Conservation (phyloP, 2,329 filamentous ascomycete genomes). For the Hawksworthiomyces lignivorus region DNA sequence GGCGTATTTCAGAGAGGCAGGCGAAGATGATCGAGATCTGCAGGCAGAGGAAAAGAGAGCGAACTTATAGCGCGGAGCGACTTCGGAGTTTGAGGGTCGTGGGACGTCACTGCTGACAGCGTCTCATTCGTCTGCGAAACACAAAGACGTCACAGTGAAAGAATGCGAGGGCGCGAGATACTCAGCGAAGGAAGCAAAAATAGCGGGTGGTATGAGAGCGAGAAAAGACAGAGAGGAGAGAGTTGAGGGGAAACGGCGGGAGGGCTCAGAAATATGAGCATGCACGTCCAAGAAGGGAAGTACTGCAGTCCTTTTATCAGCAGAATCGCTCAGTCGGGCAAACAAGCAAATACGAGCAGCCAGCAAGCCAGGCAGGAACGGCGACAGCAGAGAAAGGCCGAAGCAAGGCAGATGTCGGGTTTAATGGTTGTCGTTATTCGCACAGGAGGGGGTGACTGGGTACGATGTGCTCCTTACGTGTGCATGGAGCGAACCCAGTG, state of each 20-base stretch:
- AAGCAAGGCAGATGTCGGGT: neutral
- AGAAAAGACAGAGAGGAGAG: neutral
- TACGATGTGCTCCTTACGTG: too few species aligned
- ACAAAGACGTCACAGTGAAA: too few species aligned
- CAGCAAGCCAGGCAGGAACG: slow-evolving; percentile 1
- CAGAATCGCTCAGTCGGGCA: slow-evolving; percentile 3
- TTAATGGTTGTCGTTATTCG: neutral
- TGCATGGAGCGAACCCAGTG: neutral
- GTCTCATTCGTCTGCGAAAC: too few species aligned
- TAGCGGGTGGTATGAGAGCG: neutral
- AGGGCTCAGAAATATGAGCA: too few species aligned
- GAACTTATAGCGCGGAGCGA: too few species aligned
- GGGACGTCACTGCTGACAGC: neutral
- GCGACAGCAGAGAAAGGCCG: neutral
- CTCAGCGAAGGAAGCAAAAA: neutral
- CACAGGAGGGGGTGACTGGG: neutral
- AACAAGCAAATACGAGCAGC: slow-evolving; percentile 3
- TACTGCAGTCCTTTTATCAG: neutral
- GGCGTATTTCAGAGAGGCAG: neutral
- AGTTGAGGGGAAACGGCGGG: neutral
- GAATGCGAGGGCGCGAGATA: neutral
- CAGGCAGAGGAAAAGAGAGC: too few species aligned
- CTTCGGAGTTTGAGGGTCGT: neutral
- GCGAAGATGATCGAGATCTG: neutral
- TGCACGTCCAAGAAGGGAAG: neutral